Conservation (phyloP, 2,329 filamentous ascomycete species). For the Fusarium marasasianum region DNA sequence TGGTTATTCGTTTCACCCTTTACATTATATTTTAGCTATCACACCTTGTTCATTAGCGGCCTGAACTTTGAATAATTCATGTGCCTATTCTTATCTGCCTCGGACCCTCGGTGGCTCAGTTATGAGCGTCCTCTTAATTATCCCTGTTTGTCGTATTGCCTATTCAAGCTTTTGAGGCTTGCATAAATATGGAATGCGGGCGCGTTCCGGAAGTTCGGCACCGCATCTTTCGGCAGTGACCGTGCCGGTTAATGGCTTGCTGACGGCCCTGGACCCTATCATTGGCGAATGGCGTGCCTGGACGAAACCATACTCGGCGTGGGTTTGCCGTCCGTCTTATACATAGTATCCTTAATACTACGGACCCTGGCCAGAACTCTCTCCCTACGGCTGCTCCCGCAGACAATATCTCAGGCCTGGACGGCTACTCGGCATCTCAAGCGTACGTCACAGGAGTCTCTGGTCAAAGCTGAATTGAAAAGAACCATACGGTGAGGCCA, state of each 20-base stretch:
- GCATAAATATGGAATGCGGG: slow-evolving; percentile 24
- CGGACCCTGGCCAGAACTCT: slow-evolving; percentile 12
- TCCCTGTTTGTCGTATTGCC: neutral
- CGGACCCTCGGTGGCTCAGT: neutral
- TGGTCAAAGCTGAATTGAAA: neutral
- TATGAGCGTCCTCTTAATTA: neutral
- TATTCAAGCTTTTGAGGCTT: slow-evolving; percentile 9
- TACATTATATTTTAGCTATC: slow-evolving; percentile 53
- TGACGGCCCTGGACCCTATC: neutral
- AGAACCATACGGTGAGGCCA: slow-evolving; percentile 12
- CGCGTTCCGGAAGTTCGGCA: slow-evolving; percentile 43
- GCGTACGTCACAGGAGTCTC: slow-evolving; percentile 26
- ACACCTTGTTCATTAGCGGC: neutral
- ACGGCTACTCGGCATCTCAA: slow-evolving; percentile 34
- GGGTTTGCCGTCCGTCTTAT: slow-evolving; percentile 25
- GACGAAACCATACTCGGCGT: slow-evolving; percentile 27
- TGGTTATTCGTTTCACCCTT: slow-evolving; percentile 72
- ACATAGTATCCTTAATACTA: neutral
- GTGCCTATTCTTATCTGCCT: neutral
- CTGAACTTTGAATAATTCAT: neutral
- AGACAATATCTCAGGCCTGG: neutral
- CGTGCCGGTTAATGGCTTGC: slow-evolving; percentile 40
- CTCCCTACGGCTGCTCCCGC: slow-evolving; percentile 24
- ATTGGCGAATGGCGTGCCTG: slow-evolving; percentile 26
- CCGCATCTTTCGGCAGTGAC: slow-evolving; percentile 30